Percentiles rank a stretch among this genome's conserved stretches.
These are phyloP conservation scores for Jimgerdemannia flammicorona DNA, from an alignment of 192 early-diverging fungal genomes.

Conservation along the genomic window DNA sequence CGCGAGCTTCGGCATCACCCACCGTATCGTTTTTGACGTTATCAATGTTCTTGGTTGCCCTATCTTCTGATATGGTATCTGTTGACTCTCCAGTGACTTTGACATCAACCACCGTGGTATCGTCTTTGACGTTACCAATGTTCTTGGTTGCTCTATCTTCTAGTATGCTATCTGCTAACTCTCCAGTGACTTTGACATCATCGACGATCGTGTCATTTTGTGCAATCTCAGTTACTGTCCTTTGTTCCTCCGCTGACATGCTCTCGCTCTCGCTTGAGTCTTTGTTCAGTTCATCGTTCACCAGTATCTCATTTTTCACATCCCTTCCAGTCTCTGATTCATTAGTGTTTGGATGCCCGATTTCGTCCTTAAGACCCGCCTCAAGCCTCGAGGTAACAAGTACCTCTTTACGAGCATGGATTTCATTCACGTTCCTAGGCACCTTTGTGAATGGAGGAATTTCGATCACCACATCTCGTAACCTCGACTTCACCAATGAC, in stretches of 20 bases:
- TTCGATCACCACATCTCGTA: neutral
- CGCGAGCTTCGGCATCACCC: neutral
- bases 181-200: neutral
- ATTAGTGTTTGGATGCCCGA: too few species aligned
- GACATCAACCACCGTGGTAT: neutral
- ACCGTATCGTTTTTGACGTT: neutral
- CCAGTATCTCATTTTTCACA: too few species aligned
- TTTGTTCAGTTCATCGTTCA: too few species aligned
- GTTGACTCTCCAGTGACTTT: neutral
- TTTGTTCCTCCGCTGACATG: neutral
- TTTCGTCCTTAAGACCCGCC: too few species aligned
- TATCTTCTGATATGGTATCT: neutral
- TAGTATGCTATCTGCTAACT: neutral
- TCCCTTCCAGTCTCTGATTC: too few species aligned
- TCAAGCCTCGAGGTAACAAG: neutral
- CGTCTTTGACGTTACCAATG: neutral
- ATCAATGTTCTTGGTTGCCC: neutral
- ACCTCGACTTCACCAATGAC: neutral
- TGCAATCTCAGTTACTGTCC: neutral
- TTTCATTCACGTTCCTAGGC: neutral
- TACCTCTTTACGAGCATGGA: neutral
- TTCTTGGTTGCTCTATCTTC: neutral
- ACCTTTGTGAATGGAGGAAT: neutral
- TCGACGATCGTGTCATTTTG: neutral
- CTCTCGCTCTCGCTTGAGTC: too few species aligned